Conservation (phyloP, 495 filamentous ascomycete genomes). For the Eremomyces bilateralis region DNA sequence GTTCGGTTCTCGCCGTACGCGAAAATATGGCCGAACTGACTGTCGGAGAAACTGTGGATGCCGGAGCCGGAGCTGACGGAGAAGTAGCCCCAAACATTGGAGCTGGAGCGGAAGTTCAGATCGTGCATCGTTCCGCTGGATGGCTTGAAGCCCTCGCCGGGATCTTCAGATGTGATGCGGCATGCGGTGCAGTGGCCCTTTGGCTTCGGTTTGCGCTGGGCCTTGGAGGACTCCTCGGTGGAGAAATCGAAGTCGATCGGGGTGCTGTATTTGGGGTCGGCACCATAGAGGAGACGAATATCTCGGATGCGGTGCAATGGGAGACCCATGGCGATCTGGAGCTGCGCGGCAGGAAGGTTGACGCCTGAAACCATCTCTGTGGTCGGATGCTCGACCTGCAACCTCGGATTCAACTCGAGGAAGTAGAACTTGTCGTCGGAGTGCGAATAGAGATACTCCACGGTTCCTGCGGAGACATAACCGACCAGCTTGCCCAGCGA, state of each 20-base stretch:
- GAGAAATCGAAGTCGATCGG: slow-evolving; percentile 96
- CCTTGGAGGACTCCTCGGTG: slow-evolving; percentile 58
- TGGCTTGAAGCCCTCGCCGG: slow-evolving; percentile 97
- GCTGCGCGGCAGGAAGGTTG: slow-evolving; percentile 87
- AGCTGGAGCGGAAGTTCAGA: slow-evolving; percentile 93
- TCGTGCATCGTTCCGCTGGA: slow-evolving; percentile 98
- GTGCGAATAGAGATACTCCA: slow-evolving; percentile 98
- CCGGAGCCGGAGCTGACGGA: slow-evolving; percentile 89
- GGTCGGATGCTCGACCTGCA: slow-evolving; percentile 97
- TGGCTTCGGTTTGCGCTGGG: slow-evolving; percentile 71
- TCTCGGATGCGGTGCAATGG: slow-evolving; percentile 89
- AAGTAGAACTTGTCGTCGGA: slow-evolving; percentile 99
- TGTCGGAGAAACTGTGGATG: slow-evolving; percentile 98
- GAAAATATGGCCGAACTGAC: slow-evolving; percentile 98
- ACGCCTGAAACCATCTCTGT: slow-evolving; percentile 99
- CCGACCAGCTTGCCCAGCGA: slow-evolving; percentile 83
- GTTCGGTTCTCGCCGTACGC: slow-evolving; percentile 93
- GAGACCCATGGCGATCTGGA: slow-evolving; percentile 98
- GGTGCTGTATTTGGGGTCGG: slow-evolving; percentile 64
- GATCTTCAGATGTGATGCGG: slow-evolving; percentile 98
- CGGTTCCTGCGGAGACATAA: slow-evolving; percentile 96
- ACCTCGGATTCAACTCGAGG: slow-evolving; percentile 88
- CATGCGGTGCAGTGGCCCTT: slow-evolving; percentile 96
- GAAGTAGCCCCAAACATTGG: slow-evolving; percentile 99
- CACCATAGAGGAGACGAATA: slow-evolving; percentile 88